These are phyloP conservation scores for Leccinellum rugosiceps DNA, from an alignment of 768 basidiomycete genomes.

Conservation along the genomic window DNA sequence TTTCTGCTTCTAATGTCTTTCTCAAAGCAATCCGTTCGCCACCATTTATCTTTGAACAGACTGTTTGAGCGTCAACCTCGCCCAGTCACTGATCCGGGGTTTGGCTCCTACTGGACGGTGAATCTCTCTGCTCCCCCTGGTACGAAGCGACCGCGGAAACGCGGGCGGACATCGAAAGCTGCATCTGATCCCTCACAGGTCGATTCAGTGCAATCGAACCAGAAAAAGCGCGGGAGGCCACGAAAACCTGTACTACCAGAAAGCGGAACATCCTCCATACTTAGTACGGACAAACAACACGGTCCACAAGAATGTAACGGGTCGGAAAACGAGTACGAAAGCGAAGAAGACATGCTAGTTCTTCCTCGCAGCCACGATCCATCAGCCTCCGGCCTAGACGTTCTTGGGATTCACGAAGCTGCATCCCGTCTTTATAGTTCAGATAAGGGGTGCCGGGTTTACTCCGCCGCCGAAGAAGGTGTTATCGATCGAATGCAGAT, in stretches of 20 bases:
- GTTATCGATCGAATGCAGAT: conserved; percentile 60
- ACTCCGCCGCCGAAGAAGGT: conserved; percentile 36
- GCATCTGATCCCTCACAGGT: conserved; percentile 14
- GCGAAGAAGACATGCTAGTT: conserved; percentile 59
- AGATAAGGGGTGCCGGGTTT: conserved; percentile 25
- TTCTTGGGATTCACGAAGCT: conserved; percentile 31
- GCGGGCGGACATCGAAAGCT: conserved; percentile 60
- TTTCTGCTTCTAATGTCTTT: conserved; percentile 5
- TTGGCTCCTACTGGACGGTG: conserved; percentile 90
- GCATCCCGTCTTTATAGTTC: conserved; percentile 43
- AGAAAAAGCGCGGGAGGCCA: conserved; percentile 43
- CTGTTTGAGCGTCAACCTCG: conserved; percentile 80
- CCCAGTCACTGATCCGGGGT: conserved; percentile 81
- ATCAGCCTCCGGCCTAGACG: conserved; percentile 37
- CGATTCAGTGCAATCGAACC: conserved; percentile 7
- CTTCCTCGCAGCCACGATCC: conserved; percentile 45
- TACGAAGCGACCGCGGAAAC: conserved; percentile 80
- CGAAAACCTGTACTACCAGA: conserved; percentile 25
- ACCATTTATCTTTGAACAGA: conserved; percentile 79
- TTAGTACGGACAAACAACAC: conserved; percentile 35
- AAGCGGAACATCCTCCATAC: conserved; percentile 17
- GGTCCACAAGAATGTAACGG: conserved; percentile 37
- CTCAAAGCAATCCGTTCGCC: conserved; percentile 79
- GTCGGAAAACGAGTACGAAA: conserved; percentile 59
- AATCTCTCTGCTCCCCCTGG: conserved; percentile 82